phyloP scores from a whole-genome alignment of 2,329 filamentous ascomycete species.

The Rugonectria rugulosa region DNA sequence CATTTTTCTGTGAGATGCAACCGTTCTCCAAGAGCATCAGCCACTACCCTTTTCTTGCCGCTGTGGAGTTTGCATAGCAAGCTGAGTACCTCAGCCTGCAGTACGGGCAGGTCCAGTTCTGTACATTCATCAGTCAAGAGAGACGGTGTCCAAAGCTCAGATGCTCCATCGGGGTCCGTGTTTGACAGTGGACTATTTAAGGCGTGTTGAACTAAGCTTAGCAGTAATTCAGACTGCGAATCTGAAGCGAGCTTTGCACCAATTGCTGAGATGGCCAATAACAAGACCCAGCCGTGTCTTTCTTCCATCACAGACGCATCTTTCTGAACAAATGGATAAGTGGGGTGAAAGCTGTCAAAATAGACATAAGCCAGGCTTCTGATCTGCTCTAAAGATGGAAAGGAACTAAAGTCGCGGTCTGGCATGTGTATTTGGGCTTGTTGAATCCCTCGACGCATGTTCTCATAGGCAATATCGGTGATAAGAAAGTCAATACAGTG shows the following conservation, averaged over 20 bases:
- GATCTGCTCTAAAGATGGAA: slow-evolving; percentile 18
- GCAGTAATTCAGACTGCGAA: not conserved
- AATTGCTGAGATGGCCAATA: slow-evolving; percentile 2
- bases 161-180: not conserved
- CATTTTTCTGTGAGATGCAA: not conserved
- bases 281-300: not conserved
- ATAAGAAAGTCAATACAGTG: not conserved
- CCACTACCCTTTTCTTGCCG: not conserved
- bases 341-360: slow-evolving; percentile 24
- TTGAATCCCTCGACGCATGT: not conserved
- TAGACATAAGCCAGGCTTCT: slow-evolving; percentile 21
- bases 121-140: not conserved
- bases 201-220: not conserved
- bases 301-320: not conserved
- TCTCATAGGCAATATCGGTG: not conserved
- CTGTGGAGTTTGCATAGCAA: slow-evolving; percentile 1
- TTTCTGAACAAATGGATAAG: slow-evolving; percentile 25
- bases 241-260: not conserved
- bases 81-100: not conserved
- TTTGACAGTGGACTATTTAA: not conserved
- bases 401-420: not conserved
- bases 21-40: not conserved
- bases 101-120: not conserved
- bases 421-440: not conserved
- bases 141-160: not conserved